These are phyloP conservation scores for Sugiyamaella qingdaonensis DNA, from an alignment of 805 yeast species.

Conservation along the genomic window DNA sequence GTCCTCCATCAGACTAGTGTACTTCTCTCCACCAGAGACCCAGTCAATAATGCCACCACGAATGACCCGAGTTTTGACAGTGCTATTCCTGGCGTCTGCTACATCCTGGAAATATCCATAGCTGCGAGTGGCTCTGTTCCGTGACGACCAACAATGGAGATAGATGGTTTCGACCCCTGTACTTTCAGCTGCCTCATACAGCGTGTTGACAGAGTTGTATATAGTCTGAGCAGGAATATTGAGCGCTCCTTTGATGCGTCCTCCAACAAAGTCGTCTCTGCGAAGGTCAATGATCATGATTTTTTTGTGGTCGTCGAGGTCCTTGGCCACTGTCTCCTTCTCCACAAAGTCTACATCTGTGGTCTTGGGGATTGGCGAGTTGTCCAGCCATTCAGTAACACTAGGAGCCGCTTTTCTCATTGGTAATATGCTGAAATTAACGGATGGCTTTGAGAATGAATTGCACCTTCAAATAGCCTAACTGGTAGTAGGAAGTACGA, in stretches of 20 bases:
- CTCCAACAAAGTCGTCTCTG: constrained; percentile 24
- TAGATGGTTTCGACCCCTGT: constrained; percentile 20
- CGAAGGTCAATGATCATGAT: constrained; percentile 23
- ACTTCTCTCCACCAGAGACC: constrained; percentile 24
- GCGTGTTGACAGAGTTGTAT: constrained; percentile 16
- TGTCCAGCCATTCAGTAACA: constrained; percentile 17
- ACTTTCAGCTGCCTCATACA: constrained; percentile 20
- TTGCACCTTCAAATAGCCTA: no score
- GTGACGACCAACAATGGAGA: constrained; percentile 22
- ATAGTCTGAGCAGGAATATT: constrained; percentile 23
- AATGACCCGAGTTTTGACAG: constrained; percentile 18
- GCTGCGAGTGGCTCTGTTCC: constrained; percentile 23
- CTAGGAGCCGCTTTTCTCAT: constrained; percentile 2
- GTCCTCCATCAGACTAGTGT: constrained; percentile 22
- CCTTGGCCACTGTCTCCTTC: constrained; percentile 18
- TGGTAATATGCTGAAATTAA: no score
- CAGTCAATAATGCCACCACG: constrained; percentile 24
- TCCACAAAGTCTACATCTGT: constrained; percentile 13
- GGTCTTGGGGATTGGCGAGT: constrained; percentile 15
- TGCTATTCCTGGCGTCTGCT: constrained; percentile 13
- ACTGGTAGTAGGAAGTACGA: no score
- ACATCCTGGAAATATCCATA: constrained; percentile 24
- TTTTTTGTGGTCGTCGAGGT: constrained; percentile 14
- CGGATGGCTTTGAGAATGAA: no score
- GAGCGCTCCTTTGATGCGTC: constrained; percentile 24